Conservation (phyloP, 208 protist species). For the Herpetomonas muscarum region DNA sequence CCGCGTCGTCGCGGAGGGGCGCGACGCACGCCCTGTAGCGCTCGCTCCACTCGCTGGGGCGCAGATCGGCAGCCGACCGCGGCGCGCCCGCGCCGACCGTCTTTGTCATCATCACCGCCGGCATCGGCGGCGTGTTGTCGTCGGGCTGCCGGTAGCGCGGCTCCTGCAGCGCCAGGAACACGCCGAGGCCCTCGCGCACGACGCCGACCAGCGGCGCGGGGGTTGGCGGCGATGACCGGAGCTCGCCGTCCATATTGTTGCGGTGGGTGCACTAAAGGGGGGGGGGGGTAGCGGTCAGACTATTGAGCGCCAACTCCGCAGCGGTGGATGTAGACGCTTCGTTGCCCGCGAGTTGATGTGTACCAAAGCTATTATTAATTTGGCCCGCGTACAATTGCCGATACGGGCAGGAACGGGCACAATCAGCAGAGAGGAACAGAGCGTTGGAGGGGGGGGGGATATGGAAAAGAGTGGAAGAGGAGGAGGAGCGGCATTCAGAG, state of each 20-base stretch:
- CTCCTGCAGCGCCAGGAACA: conserved; percentile 5
- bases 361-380: too few relatives aligned
- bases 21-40: conserved; percentile 14
- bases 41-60: conserved; percentile 6
- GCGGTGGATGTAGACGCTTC: background rate
- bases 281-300: too few relatives aligned
- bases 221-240: background rate
- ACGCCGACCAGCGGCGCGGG: conserved; percentile 7
- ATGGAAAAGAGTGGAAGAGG: too few relatives aligned
- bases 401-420: too few relatives aligned
- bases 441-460: too few relatives aligned
- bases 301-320: too few relatives aligned
- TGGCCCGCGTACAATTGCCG: too few relatives aligned
- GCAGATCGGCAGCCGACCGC: background rate
- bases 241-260: background rate
- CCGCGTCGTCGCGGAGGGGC: conserved; percentile 19
- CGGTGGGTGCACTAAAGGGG: too few relatives aligned
- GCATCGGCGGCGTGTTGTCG: conserved; percentile 1
- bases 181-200: conserved; percentile 2
- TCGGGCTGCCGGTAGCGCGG: conserved; percentile 8
- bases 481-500: too few relatives aligned
- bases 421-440: too few relatives aligned
- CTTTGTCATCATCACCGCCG: conserved; percentile 13
- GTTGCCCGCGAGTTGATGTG: too few relatives aligned
- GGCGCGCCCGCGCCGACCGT: background rate